Evolutionary conservation across 2,329 filamentous ascomycete genomes (phyloP), one percentile per base, ranked within the genome.

Genomic region (Aspergillus sp.): DNA sequence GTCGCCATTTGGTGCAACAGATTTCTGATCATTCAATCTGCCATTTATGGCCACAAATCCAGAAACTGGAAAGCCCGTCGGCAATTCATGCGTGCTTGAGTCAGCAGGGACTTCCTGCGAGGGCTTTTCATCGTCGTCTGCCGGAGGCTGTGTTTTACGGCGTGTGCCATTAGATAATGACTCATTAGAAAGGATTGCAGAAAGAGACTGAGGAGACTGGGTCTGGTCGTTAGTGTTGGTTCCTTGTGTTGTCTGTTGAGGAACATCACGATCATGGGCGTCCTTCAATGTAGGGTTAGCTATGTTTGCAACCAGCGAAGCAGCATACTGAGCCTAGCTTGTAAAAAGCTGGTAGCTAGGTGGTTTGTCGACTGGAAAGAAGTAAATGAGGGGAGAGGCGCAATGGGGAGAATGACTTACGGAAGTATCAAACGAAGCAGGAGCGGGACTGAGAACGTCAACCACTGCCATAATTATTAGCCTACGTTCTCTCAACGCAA

Each of bases 171-270:
- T 54, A 8, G 50, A 41, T 9, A 51, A 27, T n/a, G 52, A 29
- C 10, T 59, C 57, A 33, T 47, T 49, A 27, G 57, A 41, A 29
- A 55, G 55, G 4, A 55, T 57, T 9, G 54, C 44, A 10, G 57
- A 53, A 1, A 59, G 47, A 46, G 57, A 59, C 38, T 51, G 53
- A 33, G 56, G 54, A 36, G 57, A 51, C 12, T 48, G 38, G 28
- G 50, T 49, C 4, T 46, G 44, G 9, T 46, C 38, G 29, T 43
- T 50, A 9, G 48, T 27, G 30, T 56, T 54, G 9, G 53, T 46
- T 19, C 52, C 51, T 38, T 48, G 48, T 3, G 52, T 53, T 29
- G 54, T 45, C 50, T 48, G 52, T 9, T 49, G 51, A 43, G 56
- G 57, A 34, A 53, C 48, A 41, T 52, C 52, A 50, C 55, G 54